Conservation (phyloP, 2,329 filamentous ascomycete genomes). For the Pseudocercospora fijiensis region DNA sequence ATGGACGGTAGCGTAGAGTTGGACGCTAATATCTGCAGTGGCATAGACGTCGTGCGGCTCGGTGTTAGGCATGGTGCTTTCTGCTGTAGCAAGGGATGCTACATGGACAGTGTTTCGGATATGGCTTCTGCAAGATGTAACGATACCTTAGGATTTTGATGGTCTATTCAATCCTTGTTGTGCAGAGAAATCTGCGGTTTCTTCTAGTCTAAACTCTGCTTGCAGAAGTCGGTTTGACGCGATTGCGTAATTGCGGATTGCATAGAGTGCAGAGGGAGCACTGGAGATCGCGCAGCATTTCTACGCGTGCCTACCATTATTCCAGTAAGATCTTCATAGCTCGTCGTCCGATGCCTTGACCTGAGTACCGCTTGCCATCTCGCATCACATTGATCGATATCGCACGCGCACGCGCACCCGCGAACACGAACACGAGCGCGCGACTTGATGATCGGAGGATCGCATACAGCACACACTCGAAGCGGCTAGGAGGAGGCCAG, state of each 20-base stretch:
- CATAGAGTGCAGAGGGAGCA: neutral
- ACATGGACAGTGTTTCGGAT: neutral
- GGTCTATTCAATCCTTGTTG: no score
- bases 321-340: neutral
- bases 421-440: neutral
- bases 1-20: neutral
- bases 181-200: no score
- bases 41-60: neutral
- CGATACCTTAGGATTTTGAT: no score
- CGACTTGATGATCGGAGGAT: neutral
- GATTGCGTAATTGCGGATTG: neutral
- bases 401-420: no score
- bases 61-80: neutral
- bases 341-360: neutral
- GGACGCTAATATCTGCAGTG: neutral
- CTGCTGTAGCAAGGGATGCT: neutral
- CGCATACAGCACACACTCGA: neutral
- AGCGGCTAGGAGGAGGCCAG: neutral
- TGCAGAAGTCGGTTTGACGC: neutral
- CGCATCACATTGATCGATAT: no score
- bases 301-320: neutral
- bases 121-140: neutral
- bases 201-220: neutral
- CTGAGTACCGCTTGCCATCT: neutral
- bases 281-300: neutral